Evolutionary conservation across 768 basidiomycete species (phyloP).

Genomic region (Pleurotus giganteus): DNA sequence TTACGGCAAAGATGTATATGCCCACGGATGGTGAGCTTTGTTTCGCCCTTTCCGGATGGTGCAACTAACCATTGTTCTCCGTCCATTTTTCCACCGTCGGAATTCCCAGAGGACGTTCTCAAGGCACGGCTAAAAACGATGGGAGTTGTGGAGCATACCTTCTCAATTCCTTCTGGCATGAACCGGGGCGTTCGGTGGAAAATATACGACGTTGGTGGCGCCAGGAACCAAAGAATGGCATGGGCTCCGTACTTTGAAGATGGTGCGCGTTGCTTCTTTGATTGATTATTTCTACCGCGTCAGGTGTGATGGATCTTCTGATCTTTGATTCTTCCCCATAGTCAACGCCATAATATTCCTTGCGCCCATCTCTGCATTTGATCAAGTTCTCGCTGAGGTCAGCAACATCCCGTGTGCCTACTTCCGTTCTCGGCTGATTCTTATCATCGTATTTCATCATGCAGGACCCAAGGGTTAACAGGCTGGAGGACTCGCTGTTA

Average conservation of each 20-base stretch:
- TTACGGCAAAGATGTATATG: slow-evolving; percentile 78
- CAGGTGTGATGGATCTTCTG: slow-evolving; percentile 7
- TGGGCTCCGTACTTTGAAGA: slow-evolving; percentile 91
- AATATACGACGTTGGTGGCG: slow-evolving; percentile 84
- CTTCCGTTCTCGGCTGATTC: neutral
- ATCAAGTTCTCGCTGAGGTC: slow-evolving; percentile 80
- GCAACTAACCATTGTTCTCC: slow-evolving; percentile 14
- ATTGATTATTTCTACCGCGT: slow-evolving; percentile 5
- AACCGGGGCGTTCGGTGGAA: slow-evolving; percentile 69
- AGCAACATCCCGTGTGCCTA: slow-evolving; percentile 12
- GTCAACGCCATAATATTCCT: slow-evolving; percentile 89
- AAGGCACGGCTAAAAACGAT: slow-evolving; percentile 82
- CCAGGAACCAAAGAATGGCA: slow-evolving; percentile 76
- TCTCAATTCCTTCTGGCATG: slow-evolving; percentile 58
- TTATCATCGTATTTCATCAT: slow-evolving; percentile 13
- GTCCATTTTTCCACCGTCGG: neutral
- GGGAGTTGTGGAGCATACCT: slow-evolving; percentile 78
- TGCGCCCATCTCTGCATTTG: slow-evolving; percentile 85
- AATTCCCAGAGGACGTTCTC: slow-evolving; percentile 64
- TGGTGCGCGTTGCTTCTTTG: slow-evolving; percentile 41
- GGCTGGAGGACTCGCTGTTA: slow-evolving; percentile 75
- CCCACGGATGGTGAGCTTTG: slow-evolving; percentile 65
- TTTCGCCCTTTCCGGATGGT: slow-evolving; percentile 15
- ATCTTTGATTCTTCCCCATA: slow-evolving; percentile 25
- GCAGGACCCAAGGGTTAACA: slow-evolving; percentile 72